phyloP scores from a whole-genome alignment of 2,329 filamentous ascomycete genomes.

The Akanthomyces dipterigenus region DNA sequence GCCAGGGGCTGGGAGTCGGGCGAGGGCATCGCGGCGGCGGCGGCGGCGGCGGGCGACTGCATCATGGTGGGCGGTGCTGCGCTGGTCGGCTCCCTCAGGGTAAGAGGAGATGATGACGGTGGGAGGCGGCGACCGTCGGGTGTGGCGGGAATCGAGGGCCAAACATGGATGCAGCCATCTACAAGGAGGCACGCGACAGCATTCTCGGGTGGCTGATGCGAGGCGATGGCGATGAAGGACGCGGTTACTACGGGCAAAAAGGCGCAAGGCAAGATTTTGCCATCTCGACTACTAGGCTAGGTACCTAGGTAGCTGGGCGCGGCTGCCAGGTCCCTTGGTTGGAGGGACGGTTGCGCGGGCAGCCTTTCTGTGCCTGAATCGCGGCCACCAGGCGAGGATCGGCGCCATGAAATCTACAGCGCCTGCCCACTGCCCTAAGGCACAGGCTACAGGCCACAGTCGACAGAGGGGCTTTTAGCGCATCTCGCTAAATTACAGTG shows the following conservation, averaged over 20 bases:
- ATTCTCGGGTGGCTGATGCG: neutral
- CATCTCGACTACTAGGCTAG: too few relatives aligned
- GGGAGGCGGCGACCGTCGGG: neutral
- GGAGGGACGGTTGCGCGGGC: neutral
- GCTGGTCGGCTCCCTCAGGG: neutral
- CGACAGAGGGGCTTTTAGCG: too few relatives aligned
- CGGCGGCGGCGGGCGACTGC: neutral
- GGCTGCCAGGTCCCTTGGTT: neutral
- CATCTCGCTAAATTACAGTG: too few relatives aligned
- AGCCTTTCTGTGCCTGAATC: too few relatives aligned
- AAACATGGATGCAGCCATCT: neutral
- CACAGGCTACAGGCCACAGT: too few relatives aligned
- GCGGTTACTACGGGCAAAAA: neutral
- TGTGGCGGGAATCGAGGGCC: neutral
- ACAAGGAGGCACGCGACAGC: neutral
- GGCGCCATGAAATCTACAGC: too few relatives aligned
- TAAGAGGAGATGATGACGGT: neutral
- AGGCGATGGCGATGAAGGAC: neutral
- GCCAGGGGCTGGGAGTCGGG: neutral
- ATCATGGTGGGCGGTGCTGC: neutral
- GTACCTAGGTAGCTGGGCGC: too few relatives aligned
- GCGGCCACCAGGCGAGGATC: too few relatives aligned
- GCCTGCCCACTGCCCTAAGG: too few relatives aligned
- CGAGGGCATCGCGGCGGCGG: neutral
- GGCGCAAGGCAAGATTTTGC: neutral